A percentile compares a stretch with the other conserved stretches of the same genome.
These are phyloP conservation scores for Xylariaceae sp. DNA, from an alignment of 2,329 filamentous ascomycete genomes.

Conservation along the genomic window DNA sequence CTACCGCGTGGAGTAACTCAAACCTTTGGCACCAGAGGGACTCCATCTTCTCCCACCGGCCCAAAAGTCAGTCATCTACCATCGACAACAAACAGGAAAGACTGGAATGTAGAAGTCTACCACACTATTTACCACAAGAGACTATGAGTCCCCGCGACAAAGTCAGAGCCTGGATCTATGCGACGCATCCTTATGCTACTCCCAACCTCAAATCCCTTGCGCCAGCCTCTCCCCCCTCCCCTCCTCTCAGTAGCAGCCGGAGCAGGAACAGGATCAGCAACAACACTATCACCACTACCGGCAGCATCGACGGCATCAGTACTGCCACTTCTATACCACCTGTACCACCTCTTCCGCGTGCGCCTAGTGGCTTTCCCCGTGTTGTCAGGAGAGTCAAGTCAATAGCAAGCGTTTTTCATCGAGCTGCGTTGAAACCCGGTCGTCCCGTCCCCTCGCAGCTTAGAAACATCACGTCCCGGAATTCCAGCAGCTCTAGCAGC, in stretches of 20 bases:
- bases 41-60: not conserved
- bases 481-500: not conserved
- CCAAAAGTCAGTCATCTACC: not conserved
- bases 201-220: not conserved
- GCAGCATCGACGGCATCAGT: no score
- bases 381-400: conserved; percentile 10
- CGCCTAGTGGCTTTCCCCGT: conserved; percentile 9
- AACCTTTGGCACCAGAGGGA: conserved; percentile 3
- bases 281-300: not conserved
- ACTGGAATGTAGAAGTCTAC: conserved; percentile 1
- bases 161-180: conserved; percentile 7
- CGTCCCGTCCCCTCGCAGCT: not conserved
- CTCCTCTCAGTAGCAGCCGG: no score
- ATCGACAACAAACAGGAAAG: conserved; percentile 1
- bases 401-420: conserved; percentile 9
- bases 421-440: conserved; percentile 3
- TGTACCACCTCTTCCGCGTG: not conserved
- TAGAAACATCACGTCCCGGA: not conserved
- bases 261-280: no score
- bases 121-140: conserved; percentile 6
- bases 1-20: not conserved
- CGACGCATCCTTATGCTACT: not conserved
- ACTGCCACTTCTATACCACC: not conserved
- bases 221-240: not conserved
- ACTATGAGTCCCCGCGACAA: conserved; percentile 3